Percentiles rank a stretch among this genome's conserved stretches.
These are phyloP conservation scores for Phalaenopsis equestris DNA, from an alignment of 106 monocot genomes.

Conservation along the genomic window DNA sequence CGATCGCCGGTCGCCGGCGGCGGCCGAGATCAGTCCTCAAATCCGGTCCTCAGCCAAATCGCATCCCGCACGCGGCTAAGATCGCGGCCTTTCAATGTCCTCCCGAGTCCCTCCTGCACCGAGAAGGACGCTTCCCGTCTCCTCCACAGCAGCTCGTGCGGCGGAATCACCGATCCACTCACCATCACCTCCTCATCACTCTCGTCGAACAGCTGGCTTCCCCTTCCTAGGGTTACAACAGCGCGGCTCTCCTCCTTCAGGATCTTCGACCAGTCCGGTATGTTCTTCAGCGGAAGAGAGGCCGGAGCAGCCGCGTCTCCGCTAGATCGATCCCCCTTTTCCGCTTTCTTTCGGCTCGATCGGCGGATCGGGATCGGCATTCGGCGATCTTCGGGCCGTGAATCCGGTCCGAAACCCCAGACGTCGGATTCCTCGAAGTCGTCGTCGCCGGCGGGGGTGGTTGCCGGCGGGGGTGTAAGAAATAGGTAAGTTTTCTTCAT, in stretches of 20 bases:
- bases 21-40: conserved; percentile 38
- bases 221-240: neutral
- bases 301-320: neutral
- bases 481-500: neutral
- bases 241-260: conserved; percentile 16
- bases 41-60: conserved; percentile 67
- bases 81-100: conserved; percentile 80
- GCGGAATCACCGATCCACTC: conserved; percentile 36
- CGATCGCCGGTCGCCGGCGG: neutral
- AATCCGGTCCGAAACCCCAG: conserved; percentile 7
- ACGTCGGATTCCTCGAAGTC: conserved; percentile 64
- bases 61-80: conserved; percentile 73
- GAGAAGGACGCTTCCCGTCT: conserved; percentile 50
- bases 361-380: neutral
- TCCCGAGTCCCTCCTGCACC: conserved; percentile 57
- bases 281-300: conserved; percentile 55
- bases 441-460: conserved; percentile 24
- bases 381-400: neutral
- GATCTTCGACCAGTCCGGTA: conserved; percentile 70
- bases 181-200: conserved; percentile 14
- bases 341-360: neutral
- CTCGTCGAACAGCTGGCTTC: neutral
- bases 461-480: neutral
- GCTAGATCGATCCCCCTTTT: neutral
- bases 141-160: conserved; percentile 57